A percentile compares a stretch with the other conserved stretches of the same genome.
Conservation (phyloP, 805 yeast species). For the Candida methanosorbosa region DNA sequence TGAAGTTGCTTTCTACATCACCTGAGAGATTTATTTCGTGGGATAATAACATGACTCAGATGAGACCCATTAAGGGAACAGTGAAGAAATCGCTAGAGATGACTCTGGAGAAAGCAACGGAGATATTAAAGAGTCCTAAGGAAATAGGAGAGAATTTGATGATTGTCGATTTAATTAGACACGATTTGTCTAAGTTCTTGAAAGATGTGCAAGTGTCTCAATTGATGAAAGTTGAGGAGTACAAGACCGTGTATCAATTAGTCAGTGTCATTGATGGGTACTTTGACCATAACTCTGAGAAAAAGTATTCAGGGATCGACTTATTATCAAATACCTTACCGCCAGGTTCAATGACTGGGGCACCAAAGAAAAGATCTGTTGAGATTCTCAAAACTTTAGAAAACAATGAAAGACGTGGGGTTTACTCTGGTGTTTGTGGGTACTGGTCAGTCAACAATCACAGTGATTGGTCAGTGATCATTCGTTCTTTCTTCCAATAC, state of each 20-base stretch:
- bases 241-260: slow-evolving; percentile 80
- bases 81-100: slow-evolving; percentile 57
- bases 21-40: slow-evolving; percentile 92
- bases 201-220: slow-evolving; percentile 61
- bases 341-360: slow-evolving; percentile 99
- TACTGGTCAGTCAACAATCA: slow-evolving; percentile 85
- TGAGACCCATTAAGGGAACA: slow-evolving; percentile 96
- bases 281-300: slow-evolving; percentile 19
- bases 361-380: slow-evolving; percentile 91
- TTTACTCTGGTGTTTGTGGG: slow-evolving; percentile 93
- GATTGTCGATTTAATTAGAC: slow-evolving; percentile 94
- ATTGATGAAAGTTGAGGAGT: slow-evolving; percentile 89
- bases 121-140: slow-evolving; percentile 70
- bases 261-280: slow-evolving; percentile 82
- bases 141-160: slow-evolving; percentile 93
- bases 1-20: slow-evolving; percentile 70
- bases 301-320: slow-evolving; percentile 60
- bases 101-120: slow-evolving; percentile 49
- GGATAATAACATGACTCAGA: slow-evolving; percentile 55
- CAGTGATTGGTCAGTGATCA: slow-evolving; percentile 95
- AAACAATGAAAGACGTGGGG: slow-evolving; percentile 54
- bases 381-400: slow-evolving; percentile 65
- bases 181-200: slow-evolving; percentile 70
- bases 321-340: slow-evolving; percentile 74
- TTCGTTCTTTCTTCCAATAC: slow-evolving; percentile 73